phyloP scores from a whole-genome alignment of 2,329 filamentous ascomycete species.

The Trichothecium roseum region DNA sequence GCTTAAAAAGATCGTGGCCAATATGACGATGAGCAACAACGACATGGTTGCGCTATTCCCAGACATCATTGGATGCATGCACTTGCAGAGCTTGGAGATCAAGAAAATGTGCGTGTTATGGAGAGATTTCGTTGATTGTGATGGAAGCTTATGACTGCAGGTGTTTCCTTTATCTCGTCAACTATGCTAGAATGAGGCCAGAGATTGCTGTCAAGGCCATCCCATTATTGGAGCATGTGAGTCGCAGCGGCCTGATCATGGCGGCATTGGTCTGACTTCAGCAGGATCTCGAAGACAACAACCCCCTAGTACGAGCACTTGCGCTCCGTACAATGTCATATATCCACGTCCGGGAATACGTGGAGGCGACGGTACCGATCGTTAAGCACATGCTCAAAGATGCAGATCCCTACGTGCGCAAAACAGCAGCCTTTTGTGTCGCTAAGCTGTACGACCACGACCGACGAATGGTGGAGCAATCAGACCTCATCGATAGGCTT shows the following conservation, averaged over 20 bases:
- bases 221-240: slow-evolving; percentile 71
- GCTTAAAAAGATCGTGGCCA: slow-evolving; percentile 98
- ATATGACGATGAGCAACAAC: slow-evolving; percentile 99
- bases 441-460: slow-evolving; percentile 98
- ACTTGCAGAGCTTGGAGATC: slow-evolving; percentile 87
- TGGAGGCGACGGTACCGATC: slow-evolving; percentile 78
- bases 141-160: slow-evolving; percentile 32
- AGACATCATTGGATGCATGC: slow-evolving; percentile 92
- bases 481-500: slow-evolving; percentile 83
- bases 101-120: slow-evolving; percentile 80
- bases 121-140: not conserved
- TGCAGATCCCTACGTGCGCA: slow-evolving; percentile 88
- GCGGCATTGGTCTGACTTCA: slow-evolving; percentile 7
- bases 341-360: slow-evolving; percentile 91
- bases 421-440: slow-evolving; percentile 92
- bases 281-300: slow-evolving; percentile 90
- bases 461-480: slow-evolving; percentile 75
- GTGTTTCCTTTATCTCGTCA: slow-evolving; percentile 96
- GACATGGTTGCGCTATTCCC: slow-evolving; percentile 98
- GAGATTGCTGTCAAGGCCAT: slow-evolving; percentile 91
- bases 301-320: slow-evolving; percentile 84
- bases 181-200: slow-evolving; percentile 89
- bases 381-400: slow-evolving; percentile 79
- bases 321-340: slow-evolving; percentile 95
- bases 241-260: slow-evolving; percentile 14